These are phyloP conservation scores for Chalciporus chontae DNA, from an alignment of 768 basidiomycete genomes.

Conservation along the genomic window DNA sequence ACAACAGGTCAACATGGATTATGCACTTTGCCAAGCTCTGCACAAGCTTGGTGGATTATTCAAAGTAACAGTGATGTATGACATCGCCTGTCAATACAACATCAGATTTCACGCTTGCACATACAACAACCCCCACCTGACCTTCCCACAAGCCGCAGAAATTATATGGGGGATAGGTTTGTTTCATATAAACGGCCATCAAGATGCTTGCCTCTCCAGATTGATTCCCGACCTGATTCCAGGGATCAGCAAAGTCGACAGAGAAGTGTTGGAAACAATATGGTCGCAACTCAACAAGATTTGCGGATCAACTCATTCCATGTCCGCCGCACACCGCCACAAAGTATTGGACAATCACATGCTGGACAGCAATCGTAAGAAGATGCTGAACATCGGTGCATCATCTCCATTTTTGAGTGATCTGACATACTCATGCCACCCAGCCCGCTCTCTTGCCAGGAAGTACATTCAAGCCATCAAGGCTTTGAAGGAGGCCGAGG, in stretches of 20 bases:
- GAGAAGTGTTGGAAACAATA: slow-evolving; percentile 31
- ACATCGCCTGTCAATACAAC: slow-evolving; percentile 14
- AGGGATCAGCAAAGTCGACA: slow-evolving; percentile 25
- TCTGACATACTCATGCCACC: not conserved
- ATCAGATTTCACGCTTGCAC: not conserved
- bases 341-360: slow-evolving; percentile 31
- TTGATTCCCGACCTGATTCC: slow-evolving; percentile 23
- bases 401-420: too few species aligned
- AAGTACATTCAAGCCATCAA: not conserved
- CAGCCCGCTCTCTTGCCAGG: not conserved
- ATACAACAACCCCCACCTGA: not conserved
- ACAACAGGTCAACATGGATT: slow-evolving; percentile 27
- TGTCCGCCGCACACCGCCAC: slow-evolving; percentile 1
- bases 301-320: not conserved
- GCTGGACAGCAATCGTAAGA: slow-evolving; percentile 33
- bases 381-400: slow-evolving; percentile 22
- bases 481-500: not conserved
- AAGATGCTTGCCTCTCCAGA: slow-evolving; percentile 18
- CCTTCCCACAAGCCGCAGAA: not conserved
- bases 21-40: slow-evolving; percentile 9
- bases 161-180: slow-evolving; percentile 2
- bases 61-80: slow-evolving; percentile 6
- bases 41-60: too few species aligned
- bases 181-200: slow-evolving; percentile 30
- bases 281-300: slow-evolving; percentile 28